Evolutionary conservation across 169 alveolate genomes (phyloP).

Genomic region (Eimeria nieschulzi): DNA sequence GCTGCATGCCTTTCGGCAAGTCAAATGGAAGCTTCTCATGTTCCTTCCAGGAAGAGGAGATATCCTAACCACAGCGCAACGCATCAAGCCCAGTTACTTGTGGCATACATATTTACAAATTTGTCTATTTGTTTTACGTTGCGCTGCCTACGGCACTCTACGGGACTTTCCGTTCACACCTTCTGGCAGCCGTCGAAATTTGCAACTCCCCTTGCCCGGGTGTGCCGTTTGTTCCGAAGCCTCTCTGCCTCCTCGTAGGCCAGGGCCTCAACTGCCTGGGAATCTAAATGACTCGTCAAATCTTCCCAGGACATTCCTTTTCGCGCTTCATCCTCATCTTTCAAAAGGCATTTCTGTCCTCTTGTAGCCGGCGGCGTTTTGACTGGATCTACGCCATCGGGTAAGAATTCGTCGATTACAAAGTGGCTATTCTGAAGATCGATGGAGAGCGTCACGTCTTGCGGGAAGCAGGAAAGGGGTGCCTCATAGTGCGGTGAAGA

Average conservation of each 20-base stretch:
- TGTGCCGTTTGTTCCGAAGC: background rate
- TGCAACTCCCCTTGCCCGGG: background rate
- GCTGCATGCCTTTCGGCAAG: constrained; percentile 32
- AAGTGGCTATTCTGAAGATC: background rate
- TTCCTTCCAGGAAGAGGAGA: background rate
- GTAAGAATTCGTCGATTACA: background rate
- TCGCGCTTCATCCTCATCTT: too few species aligned
- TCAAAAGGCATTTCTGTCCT: too few species aligned
- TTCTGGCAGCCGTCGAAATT: background rate
- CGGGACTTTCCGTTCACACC: background rate
- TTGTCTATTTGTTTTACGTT: background rate
- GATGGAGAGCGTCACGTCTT: background rate
- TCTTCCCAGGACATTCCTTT: background rate
- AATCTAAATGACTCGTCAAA: background rate
- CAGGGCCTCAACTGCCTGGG: background rate
- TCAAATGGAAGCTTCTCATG: constrained; percentile 36
- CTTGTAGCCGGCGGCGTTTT: background rate
- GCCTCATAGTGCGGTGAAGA: background rate
- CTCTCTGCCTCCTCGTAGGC: background rate
- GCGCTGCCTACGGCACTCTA: too few species aligned
- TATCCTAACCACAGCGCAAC: background rate
- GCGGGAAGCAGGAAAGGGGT: background rate
- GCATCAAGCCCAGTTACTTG: background rate
- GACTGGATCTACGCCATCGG: background rate
- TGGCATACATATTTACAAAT: background rate